These are phyloP conservation scores for Thraustochytrium sp. DNA, from an alignment of 352 stramenopile genomes.

Conservation along the genomic window DNA sequence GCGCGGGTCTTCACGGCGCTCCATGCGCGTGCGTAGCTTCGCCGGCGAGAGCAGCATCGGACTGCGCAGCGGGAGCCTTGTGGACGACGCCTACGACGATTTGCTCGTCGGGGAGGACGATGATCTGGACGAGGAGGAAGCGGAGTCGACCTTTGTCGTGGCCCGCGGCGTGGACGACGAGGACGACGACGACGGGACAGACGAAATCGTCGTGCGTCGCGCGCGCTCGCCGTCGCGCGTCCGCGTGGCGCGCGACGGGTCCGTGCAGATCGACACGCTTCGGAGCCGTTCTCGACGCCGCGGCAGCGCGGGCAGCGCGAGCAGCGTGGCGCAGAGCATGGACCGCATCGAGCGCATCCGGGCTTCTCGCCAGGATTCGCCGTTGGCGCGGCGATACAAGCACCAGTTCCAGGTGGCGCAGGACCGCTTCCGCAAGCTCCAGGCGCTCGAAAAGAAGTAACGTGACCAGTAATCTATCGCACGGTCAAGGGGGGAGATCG, in stretches of 20 bases:
- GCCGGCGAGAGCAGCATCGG: neutral
- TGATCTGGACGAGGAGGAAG: neutral
- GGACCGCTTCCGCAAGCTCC: slow-evolving; percentile 3
- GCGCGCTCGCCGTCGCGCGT: neutral
- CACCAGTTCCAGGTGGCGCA: slow-evolving; percentile 19
- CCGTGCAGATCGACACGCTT: slow-evolving; percentile 1
- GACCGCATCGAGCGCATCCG: slow-evolving; percentile 30
- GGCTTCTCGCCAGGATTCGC: neutral
- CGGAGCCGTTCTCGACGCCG: neutral
- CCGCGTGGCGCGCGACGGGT: neutral
- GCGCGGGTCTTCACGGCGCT: neutral
- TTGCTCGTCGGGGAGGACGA: neutral
- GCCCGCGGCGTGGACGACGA: neutral
- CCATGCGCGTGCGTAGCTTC: neutral
- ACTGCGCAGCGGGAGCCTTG: neutral
- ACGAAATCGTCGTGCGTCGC: slow-evolving; percentile 5
- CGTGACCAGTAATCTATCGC: neutral
- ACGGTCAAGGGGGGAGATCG: neutral
- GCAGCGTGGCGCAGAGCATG: neutral
- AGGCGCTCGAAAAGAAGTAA: neutral
- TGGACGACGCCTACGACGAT: neutral
- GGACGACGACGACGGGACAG: neutral
- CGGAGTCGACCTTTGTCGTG: neutral
- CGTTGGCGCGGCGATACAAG: neutral
- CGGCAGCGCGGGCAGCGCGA: neutral